Base-by-base conservation (phyloP, 331 rosid genomes). In the Saraca asoca region DNA sequence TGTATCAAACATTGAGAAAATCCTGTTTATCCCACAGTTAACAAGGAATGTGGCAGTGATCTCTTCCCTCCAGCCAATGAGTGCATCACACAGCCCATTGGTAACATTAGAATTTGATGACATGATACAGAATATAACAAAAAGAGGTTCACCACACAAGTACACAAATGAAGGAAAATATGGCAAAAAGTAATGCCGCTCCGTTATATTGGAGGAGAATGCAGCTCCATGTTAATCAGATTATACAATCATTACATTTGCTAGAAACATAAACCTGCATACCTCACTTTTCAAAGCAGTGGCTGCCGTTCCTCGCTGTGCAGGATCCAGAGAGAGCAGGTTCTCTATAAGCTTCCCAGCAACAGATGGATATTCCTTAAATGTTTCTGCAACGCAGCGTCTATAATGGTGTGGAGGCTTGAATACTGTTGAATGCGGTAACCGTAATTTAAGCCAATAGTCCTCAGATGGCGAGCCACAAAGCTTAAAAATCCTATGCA, bases 391-490 rank as follows among this genome's bases (percentile, higher is more conserved):
- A 57, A 93, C 69, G 75, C 94, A 83, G 31, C 83, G 74, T 69
- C 86, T 81, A 61, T 93, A 93, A 65, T 82, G 84, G 70, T 76
- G 93, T 13, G 94, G 94, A 49, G 94, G 95, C 79, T 73, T 84
- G 84, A 93, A 85, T 48, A 72, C 82, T 57, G 88, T 69, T 56
- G 96, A 79, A 68, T 76, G 81, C 39, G 87, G 74, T 41, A 73
- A 75, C 77, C 81, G 72, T 71, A 85, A 70, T 58, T 82, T 89
- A 14, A 50, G 75, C 96, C 98, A 89, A 58, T 89, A 93, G 45
- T 89, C 96, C 39, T 87, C 86, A n/a, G 94, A 68, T 31, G 98
- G 98, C 24, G 98, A 93, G 56, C 96, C 98, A 75, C 98, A 93
- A 34, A 93, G 94, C 86, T 89, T 93, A 70, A 85, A 93, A 62